Evolutionary conservation across 441 rosid species (phyloP), one percentile per base, ranked within the genome.

Genomic region (Rhodomyrtus psidioides): DNA sequence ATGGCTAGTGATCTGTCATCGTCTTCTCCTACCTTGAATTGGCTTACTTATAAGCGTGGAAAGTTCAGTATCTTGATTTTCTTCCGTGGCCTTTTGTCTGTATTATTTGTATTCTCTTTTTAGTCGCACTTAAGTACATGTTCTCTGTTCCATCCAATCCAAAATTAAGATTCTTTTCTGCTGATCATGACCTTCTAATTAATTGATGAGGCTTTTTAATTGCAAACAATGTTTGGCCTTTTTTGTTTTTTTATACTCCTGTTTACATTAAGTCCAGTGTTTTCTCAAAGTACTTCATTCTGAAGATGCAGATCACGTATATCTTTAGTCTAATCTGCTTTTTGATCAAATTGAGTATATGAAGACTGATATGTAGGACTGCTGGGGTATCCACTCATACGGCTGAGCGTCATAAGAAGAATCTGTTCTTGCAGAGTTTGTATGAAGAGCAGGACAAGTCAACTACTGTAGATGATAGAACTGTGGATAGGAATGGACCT

Each of bases 361-460:
- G 44, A 87, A 75, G 83, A 85, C 83, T 82, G 60, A 60, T 86
- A 26, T 88, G 87, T 91, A 97, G 99, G 99, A 83, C 81, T 65
- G 98, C 98, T 84, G 89, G 86, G 86, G 91, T 94, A 88, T 92
- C 95, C 26, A 91, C 96, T 84, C 91, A 89, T 76, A 88, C 89
- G 70, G 91, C 94, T 62, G 96, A 92, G 88, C 92, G 93, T 81
- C 90, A 56, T 54, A 85, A 92, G 89, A 96, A 88, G 91, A 97
- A 97, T 86, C 85, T 96, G 83, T 97, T 97, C 92, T 91, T 94
- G 89, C 93, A 93, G 90, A 96, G 94, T 90, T 88, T 97, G 92
- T 88, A 90, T 42, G 95, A 95, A 88, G 96, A 92, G 88, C 89
- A 51, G 76, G 85, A 70, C 75, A 87, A 55, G 60, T 85, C 53